Conservation (phyloP, 2,329 filamentous ascomycete genomes). For the Triangularia verruculosa region DNA sequence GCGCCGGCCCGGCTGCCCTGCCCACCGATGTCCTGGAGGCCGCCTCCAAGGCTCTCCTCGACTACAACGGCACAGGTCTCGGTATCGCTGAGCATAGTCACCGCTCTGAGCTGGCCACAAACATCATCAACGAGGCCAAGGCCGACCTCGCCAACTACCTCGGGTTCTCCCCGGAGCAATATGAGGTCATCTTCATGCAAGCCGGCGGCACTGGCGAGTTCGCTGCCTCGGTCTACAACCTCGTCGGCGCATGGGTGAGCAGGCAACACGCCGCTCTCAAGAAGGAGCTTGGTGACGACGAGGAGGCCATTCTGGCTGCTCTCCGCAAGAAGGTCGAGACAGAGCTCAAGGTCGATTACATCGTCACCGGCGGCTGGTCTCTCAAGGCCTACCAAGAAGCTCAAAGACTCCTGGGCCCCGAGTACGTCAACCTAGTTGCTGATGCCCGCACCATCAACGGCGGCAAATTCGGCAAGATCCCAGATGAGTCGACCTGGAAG, state of each 20-base stretch:
- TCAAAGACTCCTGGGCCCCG: slow-evolving; percentile 68
- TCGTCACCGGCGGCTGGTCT: slow-evolving; percentile 89
- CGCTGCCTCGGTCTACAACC: slow-evolving; percentile 77
- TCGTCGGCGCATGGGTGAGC: slow-evolving; percentile 79
- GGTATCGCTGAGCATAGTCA: slow-evolving; percentile 90
- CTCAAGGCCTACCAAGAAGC: slow-evolving; percentile 86
- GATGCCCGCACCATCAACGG: slow-evolving; percentile 64
- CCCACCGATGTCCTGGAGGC: slow-evolving; percentile 77
- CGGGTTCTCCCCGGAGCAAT: slow-evolving; percentile 73
- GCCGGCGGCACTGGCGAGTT: slow-evolving; percentile 85
- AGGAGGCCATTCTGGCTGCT: slow-evolving; percentile 56
- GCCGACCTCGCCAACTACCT: slow-evolving; percentile 69
- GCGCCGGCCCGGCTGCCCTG: slow-evolving; percentile 83
- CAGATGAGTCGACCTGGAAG: slow-evolving; percentile 72
- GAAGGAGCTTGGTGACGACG: slow-evolving; percentile 47
- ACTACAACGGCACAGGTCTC: slow-evolving; percentile 77
- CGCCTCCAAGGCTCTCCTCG: slow-evolving; percentile 73
- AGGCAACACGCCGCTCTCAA: slow-evolving; percentile 60
- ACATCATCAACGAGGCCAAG: slow-evolving; percentile 78
- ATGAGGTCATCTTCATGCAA: slow-evolving; percentile 87
- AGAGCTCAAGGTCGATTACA: slow-evolving; percentile 80
- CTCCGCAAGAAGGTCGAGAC: slow-evolving; percentile 62
- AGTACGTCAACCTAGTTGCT: slow-evolving; percentile 75
- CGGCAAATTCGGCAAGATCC: slow-evolving; percentile 84
- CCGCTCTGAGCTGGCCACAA: slow-evolving; percentile 72